A percentile compares a stretch with the other conserved stretches of the same genome.
These are phyloP conservation scores for Hypoxylon sp. DNA, from an alignment of 2,329 filamentous ascomycete species.

Conservation along the genomic window DNA sequence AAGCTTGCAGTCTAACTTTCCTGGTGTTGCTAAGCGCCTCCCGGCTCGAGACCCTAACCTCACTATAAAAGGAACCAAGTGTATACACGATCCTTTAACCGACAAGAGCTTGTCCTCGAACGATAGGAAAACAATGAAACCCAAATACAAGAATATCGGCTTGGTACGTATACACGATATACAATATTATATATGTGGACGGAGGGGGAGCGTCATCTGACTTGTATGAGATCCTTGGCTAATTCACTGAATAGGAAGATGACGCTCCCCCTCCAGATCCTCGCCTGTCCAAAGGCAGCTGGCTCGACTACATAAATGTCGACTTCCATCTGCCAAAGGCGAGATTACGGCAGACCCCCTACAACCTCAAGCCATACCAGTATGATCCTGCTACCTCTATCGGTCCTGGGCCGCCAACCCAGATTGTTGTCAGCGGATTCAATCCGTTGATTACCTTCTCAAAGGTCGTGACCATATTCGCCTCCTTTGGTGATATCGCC, in stretches of 20 bases:
- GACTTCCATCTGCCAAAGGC: constrained; percentile 80
- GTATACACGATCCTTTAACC: constrained; percentile 71
- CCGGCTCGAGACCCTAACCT: constrained; percentile 71
- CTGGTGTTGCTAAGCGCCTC: constrained; percentile 59
- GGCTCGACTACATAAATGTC: constrained; percentile 76
- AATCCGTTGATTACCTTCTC: constrained; percentile 88
- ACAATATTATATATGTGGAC: constrained; percentile 48
- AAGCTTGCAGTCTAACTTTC: constrained; percentile 51
- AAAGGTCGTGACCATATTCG: constrained; percentile 82
- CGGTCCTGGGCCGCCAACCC: constrained; percentile 88
- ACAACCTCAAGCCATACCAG: constrained; percentile 84
- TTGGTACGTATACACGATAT: constrained; percentile 71
- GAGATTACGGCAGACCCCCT: constrained; percentile 79
- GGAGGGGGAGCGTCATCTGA: constrained; percentile 74
- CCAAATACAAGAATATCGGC: constrained; percentile 75
- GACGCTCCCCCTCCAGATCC: constrained; percentile 86
- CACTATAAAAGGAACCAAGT: constrained; percentile 70
- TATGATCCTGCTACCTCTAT: constrained; percentile 88
- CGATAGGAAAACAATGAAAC: constrained; percentile 72
- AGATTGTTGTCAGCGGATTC: constrained; percentile 96
- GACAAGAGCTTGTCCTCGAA: constrained; percentile 62
- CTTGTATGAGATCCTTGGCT: constrained; percentile 67
- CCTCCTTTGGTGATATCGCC: constrained; percentile 87
- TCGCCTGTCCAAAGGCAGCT: constrained; percentile 79
- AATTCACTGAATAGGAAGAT: constrained; percentile 79